These are phyloP conservation scores for Zopfia rhizophila DNA, from an alignment of 2,329 filamentous ascomycete species.

Conservation along the genomic window DNA sequence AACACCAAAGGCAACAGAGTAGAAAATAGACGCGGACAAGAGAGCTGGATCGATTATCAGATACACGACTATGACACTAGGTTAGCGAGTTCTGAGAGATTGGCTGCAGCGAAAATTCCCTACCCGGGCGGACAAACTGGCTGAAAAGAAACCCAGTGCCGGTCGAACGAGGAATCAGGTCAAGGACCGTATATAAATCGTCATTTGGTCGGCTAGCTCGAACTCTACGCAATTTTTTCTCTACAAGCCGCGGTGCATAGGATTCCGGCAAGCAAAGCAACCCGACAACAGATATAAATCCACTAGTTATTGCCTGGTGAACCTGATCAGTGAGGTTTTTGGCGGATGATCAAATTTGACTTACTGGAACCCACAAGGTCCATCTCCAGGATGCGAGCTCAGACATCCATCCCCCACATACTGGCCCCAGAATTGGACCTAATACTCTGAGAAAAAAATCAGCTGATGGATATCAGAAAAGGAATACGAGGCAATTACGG, in stretches of 20 bases:
- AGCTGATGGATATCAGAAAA: neutral
- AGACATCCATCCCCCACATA: constrained; percentile 27
- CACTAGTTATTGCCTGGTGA: constrained; percentile 38
- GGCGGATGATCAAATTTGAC: no score
- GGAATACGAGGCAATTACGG: no score
- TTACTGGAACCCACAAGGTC: constrained; percentile 23
- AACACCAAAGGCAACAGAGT: constrained; percentile 22
- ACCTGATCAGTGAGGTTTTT: no score
- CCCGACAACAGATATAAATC: constrained; percentile 42
- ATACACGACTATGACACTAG: constrained; percentile 15
- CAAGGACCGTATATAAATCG: constrained; percentile 20
- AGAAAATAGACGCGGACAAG: constrained; percentile 17
- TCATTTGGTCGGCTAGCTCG: neutral
- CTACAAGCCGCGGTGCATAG: constrained; percentile 16
- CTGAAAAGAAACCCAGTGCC: constrained; percentile 11
- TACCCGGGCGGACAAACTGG: constrained; percentile 17
- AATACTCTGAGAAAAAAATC: constrained; percentile 8
- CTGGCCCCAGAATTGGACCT: constrained; percentile 24
- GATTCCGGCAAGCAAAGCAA: constrained; percentile 25
- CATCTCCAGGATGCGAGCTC: constrained; percentile 22
- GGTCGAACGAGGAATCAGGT: constrained; percentile 8
- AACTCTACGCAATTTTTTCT: constrained; percentile 9
- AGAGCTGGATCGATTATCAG: constrained; percentile 20
- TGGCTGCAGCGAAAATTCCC: no score
- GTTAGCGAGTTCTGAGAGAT: no score